A percentile compares a stretch with the other conserved stretches of the same genome.
Evolutionary conservation across 495 filamentous ascomycete genomes (phyloP).

Genomic region (Penicillium silybi): DNA sequence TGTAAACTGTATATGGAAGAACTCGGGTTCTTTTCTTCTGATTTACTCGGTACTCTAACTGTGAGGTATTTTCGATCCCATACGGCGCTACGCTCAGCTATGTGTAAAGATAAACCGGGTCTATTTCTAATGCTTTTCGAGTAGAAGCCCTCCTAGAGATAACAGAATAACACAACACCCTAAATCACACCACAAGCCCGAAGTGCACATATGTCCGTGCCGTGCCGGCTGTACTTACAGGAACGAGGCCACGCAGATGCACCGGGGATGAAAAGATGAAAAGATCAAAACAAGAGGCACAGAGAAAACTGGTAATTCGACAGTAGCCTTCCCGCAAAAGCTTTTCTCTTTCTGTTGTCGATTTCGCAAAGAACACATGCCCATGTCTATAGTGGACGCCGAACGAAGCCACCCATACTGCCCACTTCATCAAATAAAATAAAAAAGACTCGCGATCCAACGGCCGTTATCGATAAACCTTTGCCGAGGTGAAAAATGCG

Average conservation of each 20-base stretch:
- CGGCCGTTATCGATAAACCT: constrained; percentile 23
- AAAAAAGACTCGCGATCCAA: constrained; percentile 28
- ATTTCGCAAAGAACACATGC: constrained; percentile 38
- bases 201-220: constrained; percentile 26
- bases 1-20: no score
- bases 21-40: neutral
- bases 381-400: constrained; percentile 48
- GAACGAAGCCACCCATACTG: constrained; percentile 40
- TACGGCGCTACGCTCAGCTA: no score
- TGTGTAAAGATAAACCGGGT: constrained; percentile 6
- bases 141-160: constrained; percentile 12
- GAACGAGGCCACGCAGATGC: constrained; percentile 27
- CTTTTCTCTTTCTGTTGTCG: constrained; percentile 26
- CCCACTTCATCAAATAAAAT: constrained; percentile 29
- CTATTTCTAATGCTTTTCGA: constrained; percentile 32
- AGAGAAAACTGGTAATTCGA: constrained; percentile 19
- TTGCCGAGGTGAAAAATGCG: constrained; percentile 36
- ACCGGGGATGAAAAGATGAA: constrained; percentile 17
- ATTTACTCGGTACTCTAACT: no score
- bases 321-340: constrained; percentile 29
- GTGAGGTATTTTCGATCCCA: no score
- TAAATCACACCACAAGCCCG: constrained; percentile 24
- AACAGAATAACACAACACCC: constrained; percentile 10
- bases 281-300: constrained; percentile 10
- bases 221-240: constrained; percentile 27